Conservation (phyloP, 805 yeast genomes). For the Wickerhamomyces mucosus region DNA sequence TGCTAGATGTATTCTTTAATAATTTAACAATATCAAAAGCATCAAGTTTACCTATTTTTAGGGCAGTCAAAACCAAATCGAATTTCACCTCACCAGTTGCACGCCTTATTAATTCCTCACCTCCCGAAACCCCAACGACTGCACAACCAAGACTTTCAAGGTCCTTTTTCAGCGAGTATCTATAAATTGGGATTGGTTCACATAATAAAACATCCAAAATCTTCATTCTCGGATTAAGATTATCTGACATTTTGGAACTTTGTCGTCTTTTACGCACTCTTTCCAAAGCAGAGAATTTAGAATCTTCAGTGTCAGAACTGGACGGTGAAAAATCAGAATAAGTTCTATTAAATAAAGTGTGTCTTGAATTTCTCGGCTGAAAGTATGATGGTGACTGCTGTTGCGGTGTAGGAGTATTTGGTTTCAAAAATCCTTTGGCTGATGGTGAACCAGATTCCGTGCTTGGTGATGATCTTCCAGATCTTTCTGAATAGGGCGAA, state of each 20-base stretch:
- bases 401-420: slow-evolving; percentile 14
- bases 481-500: slow-evolving; percentile 14
- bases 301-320: slow-evolving; percentile 58
- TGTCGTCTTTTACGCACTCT: slow-evolving; percentile 47
- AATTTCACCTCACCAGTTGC: slow-evolving; percentile 78
- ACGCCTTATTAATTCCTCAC: slow-evolving; percentile 74
- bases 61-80: slow-evolving; percentile 74
- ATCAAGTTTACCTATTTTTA: slow-evolving; percentile 55
- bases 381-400: slow-evolving; percentile 7
- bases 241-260: slow-evolving; percentile 29
- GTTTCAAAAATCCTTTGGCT: slow-evolving; percentile 10
- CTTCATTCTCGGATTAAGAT: slow-evolving; percentile 16
- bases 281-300: slow-evolving; percentile 37
- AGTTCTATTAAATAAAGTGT: slow-evolving; percentile 15
- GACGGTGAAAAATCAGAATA: slow-evolving; percentile 37
- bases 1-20: slow-evolving; percentile 63
- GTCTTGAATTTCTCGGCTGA: slow-evolving; percentile 14
- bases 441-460: slow-evolving; percentile 22
- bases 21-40: slow-evolving; percentile 72
- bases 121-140: slow-evolving; percentile 67
- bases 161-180: slow-evolving; percentile 55
- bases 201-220: slow-evolving; percentile 65
- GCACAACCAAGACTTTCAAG: slow-evolving; percentile 68
- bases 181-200: slow-evolving; percentile 77
- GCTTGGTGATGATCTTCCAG: slow-evolving; percentile 27